Evolutionary conservation across 2,329 filamentous ascomycete species (phyloP), one percentile per base, ranked within the genome.

Genomic region (Monosporascus sp.): DNA sequence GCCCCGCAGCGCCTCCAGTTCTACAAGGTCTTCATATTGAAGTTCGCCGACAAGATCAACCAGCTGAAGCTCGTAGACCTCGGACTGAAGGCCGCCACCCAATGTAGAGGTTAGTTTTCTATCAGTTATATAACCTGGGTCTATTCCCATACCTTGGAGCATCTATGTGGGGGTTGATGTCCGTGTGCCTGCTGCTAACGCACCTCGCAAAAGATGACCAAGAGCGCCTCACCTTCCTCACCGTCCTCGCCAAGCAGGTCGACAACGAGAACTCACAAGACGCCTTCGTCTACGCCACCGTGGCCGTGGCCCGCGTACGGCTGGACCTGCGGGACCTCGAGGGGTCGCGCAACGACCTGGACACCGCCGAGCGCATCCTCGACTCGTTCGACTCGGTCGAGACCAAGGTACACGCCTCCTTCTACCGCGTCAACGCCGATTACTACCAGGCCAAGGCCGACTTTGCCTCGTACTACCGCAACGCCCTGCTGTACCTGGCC

Each of bases 31-130:
- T 99, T 99, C 78, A 88, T 99, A 73, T 84, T 93, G 71, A 94
- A 88, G 73, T 99, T 99, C 69, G 91, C 92, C 61, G 92, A 96
- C 71, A 97, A 95, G 81, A 97, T 99, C 80, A 99, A 97, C 76
- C 93, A 97, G 78, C 81, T 99, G 59, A 97, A 97, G 81, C 87
- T 97, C 62, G 94, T 99, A 61, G 87, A 90, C 61, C 78, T 99
- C 61, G 94, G 91, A 17, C 76, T 97, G 69, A 90, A 88, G 74
- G 90, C 94, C 46, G 91, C 91, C 51, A 85, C 87, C 66, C 87
- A 96, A 76, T 96, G 89, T 73, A 81, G 82, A 77, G 85, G 90
- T 93, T 71, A 3, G 48, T 49, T 27, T 20, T 44, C 27, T 45
- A 44, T 31, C 8, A 1, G 27, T 11, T 11, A 8, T 27, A 27